phyloP scores from a whole-genome alignment of 106 monocot species.

The Allium sativum region DNA sequence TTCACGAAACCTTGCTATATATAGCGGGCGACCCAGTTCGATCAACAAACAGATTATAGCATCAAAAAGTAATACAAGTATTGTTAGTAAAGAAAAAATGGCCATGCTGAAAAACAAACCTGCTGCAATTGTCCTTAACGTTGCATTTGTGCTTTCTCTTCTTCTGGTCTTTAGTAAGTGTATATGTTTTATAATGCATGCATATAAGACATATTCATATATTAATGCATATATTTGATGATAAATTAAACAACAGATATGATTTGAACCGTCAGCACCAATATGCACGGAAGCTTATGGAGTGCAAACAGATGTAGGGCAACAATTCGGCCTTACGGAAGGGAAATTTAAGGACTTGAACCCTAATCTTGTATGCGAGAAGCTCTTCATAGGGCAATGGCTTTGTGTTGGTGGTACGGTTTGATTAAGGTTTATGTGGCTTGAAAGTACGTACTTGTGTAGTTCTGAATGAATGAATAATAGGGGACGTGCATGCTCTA shows the following conservation, averaged over 20 bases:
- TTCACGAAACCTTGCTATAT: no score
- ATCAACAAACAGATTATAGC: no score
- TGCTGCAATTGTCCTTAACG: not conserved
- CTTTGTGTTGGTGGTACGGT: not conserved
- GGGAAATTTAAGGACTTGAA: not conserved
- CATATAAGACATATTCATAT: no score
- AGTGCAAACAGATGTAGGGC: not conserved
- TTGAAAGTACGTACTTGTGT: no score
- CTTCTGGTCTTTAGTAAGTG: not conserved
- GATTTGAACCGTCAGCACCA: not conserved
- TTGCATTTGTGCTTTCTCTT: not conserved
- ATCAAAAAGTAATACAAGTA: no score
- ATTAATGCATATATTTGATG: not conserved
- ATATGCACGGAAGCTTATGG: not conserved
- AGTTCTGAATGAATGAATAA: no score
- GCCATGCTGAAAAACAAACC: not conserved
- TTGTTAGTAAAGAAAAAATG: not conserved
- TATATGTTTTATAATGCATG: no score
- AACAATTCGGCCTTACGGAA: not conserved
- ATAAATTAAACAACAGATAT: not conserved
- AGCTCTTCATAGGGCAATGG: not conserved
- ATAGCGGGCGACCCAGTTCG: no score
- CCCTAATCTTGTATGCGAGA: not conserved
- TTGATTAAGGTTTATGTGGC: no score
- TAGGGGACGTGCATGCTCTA: no score